These are phyloP conservation scores for Cotoneaster glaucophyllus DNA, from an alignment of 306 rosid species.

Conservation along the genomic window DNA sequence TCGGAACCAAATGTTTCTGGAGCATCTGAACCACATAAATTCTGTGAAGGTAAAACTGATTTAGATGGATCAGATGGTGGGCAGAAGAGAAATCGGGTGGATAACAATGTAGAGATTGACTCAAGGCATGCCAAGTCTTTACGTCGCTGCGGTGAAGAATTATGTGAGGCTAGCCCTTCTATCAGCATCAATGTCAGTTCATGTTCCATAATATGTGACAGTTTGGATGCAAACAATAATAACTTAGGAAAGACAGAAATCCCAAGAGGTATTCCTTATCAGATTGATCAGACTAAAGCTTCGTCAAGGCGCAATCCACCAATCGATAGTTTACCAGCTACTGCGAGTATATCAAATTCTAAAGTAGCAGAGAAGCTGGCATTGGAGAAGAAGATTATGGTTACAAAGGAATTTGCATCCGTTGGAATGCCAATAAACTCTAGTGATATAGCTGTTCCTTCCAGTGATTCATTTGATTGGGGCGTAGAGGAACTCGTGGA, in stretches of 20 bases:
- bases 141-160: slow-evolving; percentile 26
- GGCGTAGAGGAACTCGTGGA: slow-evolving; percentile 50
- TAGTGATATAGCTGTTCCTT: slow-evolving; percentile 23
- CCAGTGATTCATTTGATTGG: slow-evolving; percentile 27
- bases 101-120: slow-evolving; percentile 40
- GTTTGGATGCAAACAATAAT: slow-evolving; percentile 29
- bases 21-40: slow-evolving; percentile 36
- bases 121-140: slow-evolving; percentile 31
- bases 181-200: slow-evolving; percentile 32
- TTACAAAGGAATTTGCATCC: slow-evolving; percentile 30
- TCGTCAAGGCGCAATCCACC: slow-evolving; percentile 21
- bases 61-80: slow-evolving; percentile 37
- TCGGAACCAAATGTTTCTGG: slow-evolving; percentile 52
- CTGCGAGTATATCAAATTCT: slow-evolving; percentile 34
- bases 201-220: slow-evolving; percentile 35
- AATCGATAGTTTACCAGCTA: slow-evolving; percentile 9
- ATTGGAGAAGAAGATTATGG: slow-evolving; percentile 42
- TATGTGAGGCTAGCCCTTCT: slow-evolving; percentile 38
- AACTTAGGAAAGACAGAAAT: slow-evolving; percentile 17
- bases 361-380: slow-evolving; percentile 38
- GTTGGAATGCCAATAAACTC: slow-evolving; percentile 27
- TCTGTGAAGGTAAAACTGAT: slow-evolving; percentile 25
- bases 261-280: slow-evolving; percentile 27
- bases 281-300: slow-evolving; percentile 40
- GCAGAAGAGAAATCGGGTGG: slow-evolving; percentile 56